These are phyloP conservation scores for Trichoderma breve DNA, from an alignment of 2,329 filamentous ascomycete species.

Conservation along the genomic window DNA sequence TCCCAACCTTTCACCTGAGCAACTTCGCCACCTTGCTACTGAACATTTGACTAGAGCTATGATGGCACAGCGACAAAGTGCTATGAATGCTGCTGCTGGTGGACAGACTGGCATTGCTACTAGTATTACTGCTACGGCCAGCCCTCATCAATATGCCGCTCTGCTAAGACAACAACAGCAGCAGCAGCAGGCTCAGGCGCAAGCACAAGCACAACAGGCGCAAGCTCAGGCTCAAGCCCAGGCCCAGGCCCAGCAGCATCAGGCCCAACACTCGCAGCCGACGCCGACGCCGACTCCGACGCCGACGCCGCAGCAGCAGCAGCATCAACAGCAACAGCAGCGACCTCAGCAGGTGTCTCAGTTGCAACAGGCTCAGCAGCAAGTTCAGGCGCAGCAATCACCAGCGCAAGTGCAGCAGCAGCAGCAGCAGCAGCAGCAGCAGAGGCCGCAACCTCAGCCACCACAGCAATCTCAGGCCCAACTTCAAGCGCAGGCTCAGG, in stretches of 20 bases:
- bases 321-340: conserved; percentile 13
- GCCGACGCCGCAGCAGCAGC: conserved; percentile 22
- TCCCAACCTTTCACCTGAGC: conserved; percentile 50
- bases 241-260: conserved; percentile 9
- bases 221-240: conserved; percentile 21
- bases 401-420: conserved; percentile 21
- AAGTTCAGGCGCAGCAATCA: conserved; percentile 12
- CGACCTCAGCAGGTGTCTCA: conserved; percentile 27
- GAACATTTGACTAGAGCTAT: conserved; percentile 49
- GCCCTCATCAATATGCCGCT: conserved; percentile 60
- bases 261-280: conserved; percentile 23
- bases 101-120: conserved; percentile 50
- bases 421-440: conserved; percentile 15
- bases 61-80: conserved; percentile 49
- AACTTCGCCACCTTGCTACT: conserved; percentile 50
- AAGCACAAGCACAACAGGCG: conserved; percentile 37
- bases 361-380: conserved; percentile 14
- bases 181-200: conserved; percentile 34
- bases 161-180: conserved; percentile 58
- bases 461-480: conserved; percentile 2
- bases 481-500: conserved; percentile 5
- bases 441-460: conserved; percentile 20
- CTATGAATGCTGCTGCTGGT: conserved; percentile 56
- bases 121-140: conserved; percentile 47
- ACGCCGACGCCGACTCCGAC: background rate